These are phyloP conservation scores for Isabelozyma pseudorhagii DNA, from an alignment of 805 yeast genomes.

Conservation along the genomic window DNA sequence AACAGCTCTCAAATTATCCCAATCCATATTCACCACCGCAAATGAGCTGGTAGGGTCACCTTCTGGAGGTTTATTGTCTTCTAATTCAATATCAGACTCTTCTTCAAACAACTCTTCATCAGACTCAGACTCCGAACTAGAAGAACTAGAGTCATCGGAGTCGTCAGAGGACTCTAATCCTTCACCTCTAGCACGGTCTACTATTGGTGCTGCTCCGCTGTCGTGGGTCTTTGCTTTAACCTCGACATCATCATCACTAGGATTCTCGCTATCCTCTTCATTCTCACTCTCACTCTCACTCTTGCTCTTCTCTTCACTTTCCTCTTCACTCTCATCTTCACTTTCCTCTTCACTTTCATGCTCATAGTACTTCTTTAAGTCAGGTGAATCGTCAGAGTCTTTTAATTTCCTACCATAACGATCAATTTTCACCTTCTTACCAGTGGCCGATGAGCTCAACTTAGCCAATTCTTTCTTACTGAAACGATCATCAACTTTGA, in stretches of 20 bases:
- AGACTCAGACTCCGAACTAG: slow-evolving; percentile 41
- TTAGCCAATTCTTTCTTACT: slow-evolving; percentile 59
- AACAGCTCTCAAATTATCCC: slow-evolving; percentile 90
- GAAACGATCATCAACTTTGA: slow-evolving; percentile 84
- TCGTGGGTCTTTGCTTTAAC: slow-evolving; percentile 12
- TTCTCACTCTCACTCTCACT: slow-evolving; percentile 8
- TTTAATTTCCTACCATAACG: slow-evolving; percentile 79
- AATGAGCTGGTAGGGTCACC: slow-evolving; percentile 81
- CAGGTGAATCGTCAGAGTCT: slow-evolving; percentile 40
- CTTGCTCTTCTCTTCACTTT: slow-evolving; percentile 9
- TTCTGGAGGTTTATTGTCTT: slow-evolving; percentile 63
- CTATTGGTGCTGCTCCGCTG: slow-evolving; percentile 8
- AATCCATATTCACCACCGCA: slow-evolving; percentile 94
- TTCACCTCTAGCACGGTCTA: slow-evolving; percentile 71
- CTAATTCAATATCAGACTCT: slow-evolving; percentile 55
- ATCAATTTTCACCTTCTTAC: slow-evolving; percentile 71
- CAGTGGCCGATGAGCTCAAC: slow-evolving; percentile 36
- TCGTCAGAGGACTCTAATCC: slow-evolving; percentile 46
- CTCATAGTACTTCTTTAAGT: slow-evolving; percentile 66
- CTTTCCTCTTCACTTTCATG: slow-evolving; percentile 28
- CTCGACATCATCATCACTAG: slow-evolving; percentile 15
- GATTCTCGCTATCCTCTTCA: slow-evolving; percentile 12
- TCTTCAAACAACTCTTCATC: slow-evolving; percentile 40
- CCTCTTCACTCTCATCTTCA: slow-evolving; percentile 15
- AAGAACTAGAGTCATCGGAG: slow-evolving; percentile 37